phyloP scores from a whole-genome alignment of 2,329 filamentous ascomycete genomes.

The Aspergillus sp. region DNA sequence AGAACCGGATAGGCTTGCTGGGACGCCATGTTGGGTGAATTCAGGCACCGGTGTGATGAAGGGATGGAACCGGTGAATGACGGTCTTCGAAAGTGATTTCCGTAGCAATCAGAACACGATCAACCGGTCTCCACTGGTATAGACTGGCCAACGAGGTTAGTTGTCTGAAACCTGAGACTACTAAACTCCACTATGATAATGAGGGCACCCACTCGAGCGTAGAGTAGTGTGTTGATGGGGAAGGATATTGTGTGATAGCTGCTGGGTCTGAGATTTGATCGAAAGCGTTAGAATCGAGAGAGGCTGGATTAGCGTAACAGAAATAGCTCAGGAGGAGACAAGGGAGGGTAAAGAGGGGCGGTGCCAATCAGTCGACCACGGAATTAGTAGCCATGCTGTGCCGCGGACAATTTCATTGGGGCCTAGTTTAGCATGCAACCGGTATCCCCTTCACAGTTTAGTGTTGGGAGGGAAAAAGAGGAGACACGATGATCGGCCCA shows the following conservation, averaged over 20 bases:
- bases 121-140: neutral
- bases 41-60: too few species aligned
- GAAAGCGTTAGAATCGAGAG: neutral
- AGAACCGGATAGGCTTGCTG: constrained; percentile 32
- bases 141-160: neutral
- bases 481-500: constrained; percentile 19
- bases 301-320: neutral
- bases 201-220: neutral
- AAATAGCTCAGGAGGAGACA: neutral
- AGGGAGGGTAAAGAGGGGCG: neutral
- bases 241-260: too few species aligned
- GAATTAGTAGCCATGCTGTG: neutral
- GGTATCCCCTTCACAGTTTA: neutral
- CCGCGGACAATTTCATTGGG: constrained; percentile 10
- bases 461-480: constrained; percentile 2
- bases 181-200: neutral
- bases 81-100: neutral
- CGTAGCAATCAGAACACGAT: neutral
- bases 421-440: neutral
- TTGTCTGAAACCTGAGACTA: neutral
- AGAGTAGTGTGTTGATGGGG: neutral
- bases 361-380: neutral
- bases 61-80: neutral
- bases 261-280: too few species aligned
- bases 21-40: constrained; percentile 4